Conservation (phyloP, 2,329 filamentous ascomycete genomes). For the Hirsutella minnesotensis region DNA sequence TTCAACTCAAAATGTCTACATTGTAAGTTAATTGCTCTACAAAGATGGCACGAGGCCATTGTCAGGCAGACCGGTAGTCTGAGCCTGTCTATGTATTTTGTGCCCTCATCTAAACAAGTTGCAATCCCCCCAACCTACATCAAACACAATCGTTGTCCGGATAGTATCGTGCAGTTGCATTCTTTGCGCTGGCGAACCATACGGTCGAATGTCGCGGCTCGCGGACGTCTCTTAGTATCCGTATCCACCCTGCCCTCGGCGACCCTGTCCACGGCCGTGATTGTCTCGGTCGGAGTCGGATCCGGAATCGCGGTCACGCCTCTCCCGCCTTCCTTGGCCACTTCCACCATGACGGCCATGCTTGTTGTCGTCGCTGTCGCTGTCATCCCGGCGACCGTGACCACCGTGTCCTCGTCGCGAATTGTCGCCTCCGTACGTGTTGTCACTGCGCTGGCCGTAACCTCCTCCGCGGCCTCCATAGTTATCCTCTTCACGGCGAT, state of each 20-base stretch:
- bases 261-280: not conserved
- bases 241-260: not conserved
- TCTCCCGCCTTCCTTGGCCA: not conserved
- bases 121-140: too few species aligned
- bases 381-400: not conserved
- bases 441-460: conserved; percentile 2
- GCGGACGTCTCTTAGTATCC: not conserved
- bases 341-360: too few species aligned
- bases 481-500: conserved; percentile 3
- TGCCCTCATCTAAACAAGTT: too few species aligned
- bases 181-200: too few species aligned
- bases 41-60: too few species aligned
- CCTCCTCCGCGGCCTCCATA: conserved; percentile 1
- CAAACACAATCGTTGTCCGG: too few species aligned
- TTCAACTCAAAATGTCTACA: too few species aligned
- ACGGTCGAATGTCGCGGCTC: too few species aligned
- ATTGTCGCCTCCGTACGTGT: not conserved
- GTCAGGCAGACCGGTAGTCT: too few species aligned
- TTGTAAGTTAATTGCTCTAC: too few species aligned
- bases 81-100: too few species aligned
- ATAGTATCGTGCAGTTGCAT: too few species aligned
- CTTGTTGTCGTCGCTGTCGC: not conserved
- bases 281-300: not conserved
- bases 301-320: not conserved
- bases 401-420: not conserved